phyloP scores from a whole-genome alignment of 495 filamentous ascomycete species.

The Penicillium dipodomyicola region DNA sequence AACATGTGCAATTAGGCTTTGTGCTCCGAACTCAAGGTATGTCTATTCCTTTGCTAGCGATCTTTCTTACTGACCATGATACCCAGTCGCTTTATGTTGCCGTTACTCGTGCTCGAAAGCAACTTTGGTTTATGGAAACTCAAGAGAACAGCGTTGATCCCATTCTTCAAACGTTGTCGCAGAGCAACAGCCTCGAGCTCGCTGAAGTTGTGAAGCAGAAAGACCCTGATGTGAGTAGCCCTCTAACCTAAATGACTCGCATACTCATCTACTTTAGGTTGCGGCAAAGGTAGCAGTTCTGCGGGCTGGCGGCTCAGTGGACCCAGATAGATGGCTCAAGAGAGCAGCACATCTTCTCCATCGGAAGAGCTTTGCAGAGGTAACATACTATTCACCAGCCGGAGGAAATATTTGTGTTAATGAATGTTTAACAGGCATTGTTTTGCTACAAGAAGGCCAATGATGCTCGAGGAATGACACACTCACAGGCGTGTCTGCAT shows the following conservation, averaged over 20 bases:
- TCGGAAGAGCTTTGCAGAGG: constrained; percentile 19
- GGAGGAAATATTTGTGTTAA: not conserved
- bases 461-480: constrained; percentile 11
- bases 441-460: constrained; percentile 21
- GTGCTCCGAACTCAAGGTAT: constrained; percentile 28
- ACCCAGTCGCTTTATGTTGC: constrained; percentile 32
- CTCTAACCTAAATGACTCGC: not conserved
- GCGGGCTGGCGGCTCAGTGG: constrained; percentile 16
- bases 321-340: constrained; percentile 18
- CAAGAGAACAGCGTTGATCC: constrained; percentile 12
- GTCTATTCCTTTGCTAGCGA: not conserved
- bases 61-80: not conserved
- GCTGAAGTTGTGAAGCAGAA: constrained; percentile 18
- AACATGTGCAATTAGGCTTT: constrained; percentile 12
- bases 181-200: constrained; percentile 2
- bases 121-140: constrained; percentile 30
- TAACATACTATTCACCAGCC: not conserved
- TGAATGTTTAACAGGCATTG: constrained; percentile 2
- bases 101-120: constrained; percentile 26
- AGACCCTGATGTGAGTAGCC: constrained; percentile 8
- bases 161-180: constrained; percentile 13
- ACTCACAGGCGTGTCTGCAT: constrained; percentile 16
- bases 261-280: constrained; percentile 3
- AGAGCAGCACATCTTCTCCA: constrained; percentile 17
- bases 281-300: constrained; percentile 14